Conservation (phyloP, 495 filamentous ascomycete genomes). For the Podospora tetraspora region DNA sequence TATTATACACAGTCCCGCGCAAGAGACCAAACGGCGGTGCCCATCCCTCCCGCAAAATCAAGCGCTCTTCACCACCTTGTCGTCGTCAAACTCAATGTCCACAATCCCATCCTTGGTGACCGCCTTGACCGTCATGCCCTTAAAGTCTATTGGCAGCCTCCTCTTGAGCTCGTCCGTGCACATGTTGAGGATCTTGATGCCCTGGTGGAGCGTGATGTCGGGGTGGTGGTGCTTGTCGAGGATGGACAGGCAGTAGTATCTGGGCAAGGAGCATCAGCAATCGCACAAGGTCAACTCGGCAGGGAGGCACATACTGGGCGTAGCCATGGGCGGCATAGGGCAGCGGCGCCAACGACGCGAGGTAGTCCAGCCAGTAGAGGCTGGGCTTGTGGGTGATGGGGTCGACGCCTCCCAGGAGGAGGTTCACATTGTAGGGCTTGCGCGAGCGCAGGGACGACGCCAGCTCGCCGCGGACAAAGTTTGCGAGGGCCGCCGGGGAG, state of each 20-base stretch:
- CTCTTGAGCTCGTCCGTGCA: conserved; percentile 96
- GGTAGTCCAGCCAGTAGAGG: conserved; percentile 95
- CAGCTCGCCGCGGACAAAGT: conserved; percentile 89
- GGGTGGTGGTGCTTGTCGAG: conserved; percentile 98
- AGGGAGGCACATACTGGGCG: conserved; percentile 67
- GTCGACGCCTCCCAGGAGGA: conserved; percentile 88
- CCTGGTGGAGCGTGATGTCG: conserved; percentile 79
- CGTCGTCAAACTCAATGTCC: conserved; percentile 75
- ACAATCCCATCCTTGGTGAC: conserved; percentile 86
- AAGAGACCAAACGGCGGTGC: conserved; percentile 7
- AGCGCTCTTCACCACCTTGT: conserved; percentile 63
- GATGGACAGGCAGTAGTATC: conserved; percentile 90
- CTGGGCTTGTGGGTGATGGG: conserved; percentile 79
- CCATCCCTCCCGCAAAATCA: conserved; percentile 28
- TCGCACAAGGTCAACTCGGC: not conserved
- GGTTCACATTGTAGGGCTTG: conserved; percentile 92
- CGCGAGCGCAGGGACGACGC: conserved; percentile 83
- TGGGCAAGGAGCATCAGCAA: conserved; percentile 18
- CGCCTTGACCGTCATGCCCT: conserved; percentile 88
- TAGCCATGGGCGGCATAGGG: conserved; percentile 98
- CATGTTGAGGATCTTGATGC: conserved; percentile 83
- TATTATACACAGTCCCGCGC: conserved; percentile 29
- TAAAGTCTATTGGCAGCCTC: conserved; percentile 95
- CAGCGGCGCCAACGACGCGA: conserved; percentile 78
- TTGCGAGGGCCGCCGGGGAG: conserved; percentile 77